Conservation (phyloP, 768 basidiomycete genomes). For the Auriscalpium vulgare region DNA sequence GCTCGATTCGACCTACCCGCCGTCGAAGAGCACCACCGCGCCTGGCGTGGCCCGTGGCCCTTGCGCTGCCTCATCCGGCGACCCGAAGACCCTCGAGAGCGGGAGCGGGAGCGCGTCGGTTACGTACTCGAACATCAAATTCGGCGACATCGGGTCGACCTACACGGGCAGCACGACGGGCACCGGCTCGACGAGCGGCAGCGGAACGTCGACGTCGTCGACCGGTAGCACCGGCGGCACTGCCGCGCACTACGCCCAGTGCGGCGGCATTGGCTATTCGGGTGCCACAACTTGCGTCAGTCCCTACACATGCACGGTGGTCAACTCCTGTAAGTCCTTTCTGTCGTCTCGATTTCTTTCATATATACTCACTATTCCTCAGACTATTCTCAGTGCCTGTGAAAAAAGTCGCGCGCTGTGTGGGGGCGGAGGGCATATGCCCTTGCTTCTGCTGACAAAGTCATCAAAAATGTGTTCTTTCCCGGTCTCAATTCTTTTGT, state of each 20-base stretch:
- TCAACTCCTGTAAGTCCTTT: not conserved
- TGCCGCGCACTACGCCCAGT: slow-evolving; percentile 14
- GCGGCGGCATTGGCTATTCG: slow-evolving; percentile 17
- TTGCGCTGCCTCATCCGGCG: slow-evolving; percentile 40
- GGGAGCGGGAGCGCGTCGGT: slow-evolving; percentile 33
- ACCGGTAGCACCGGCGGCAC: slow-evolving; percentile 2
- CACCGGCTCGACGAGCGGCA: not conserved
- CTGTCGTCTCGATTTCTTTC: not conserved
- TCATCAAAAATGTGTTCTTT: too few relatives aligned
- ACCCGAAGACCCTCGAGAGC: slow-evolving; percentile 35
- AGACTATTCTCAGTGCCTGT: slow-evolving; percentile 7
- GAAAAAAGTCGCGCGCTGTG: not conserved
- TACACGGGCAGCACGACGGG: slow-evolving; percentile 18
- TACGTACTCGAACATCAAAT: slow-evolving; percentile 48
- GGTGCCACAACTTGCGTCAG: slow-evolving; percentile 11
- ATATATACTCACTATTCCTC: not conserved
- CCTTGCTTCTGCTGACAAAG: too few relatives aligned
- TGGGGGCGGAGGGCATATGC: too few relatives aligned
- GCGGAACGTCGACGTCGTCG: not conserved
- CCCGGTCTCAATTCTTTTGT: too few relatives aligned
- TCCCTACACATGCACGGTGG: slow-evolving; percentile 6
- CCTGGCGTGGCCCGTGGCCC: slow-evolving; percentile 43
- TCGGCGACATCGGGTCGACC: slow-evolving; percentile 42
- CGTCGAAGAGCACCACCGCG: slow-evolving; percentile 16
- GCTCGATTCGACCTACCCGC: slow-evolving; percentile 46